Evolutionary conservation across 768 basidiomycete genomes (phyloP).

Genomic region (Tylopilus plumbeoviolaceoides): DNA sequence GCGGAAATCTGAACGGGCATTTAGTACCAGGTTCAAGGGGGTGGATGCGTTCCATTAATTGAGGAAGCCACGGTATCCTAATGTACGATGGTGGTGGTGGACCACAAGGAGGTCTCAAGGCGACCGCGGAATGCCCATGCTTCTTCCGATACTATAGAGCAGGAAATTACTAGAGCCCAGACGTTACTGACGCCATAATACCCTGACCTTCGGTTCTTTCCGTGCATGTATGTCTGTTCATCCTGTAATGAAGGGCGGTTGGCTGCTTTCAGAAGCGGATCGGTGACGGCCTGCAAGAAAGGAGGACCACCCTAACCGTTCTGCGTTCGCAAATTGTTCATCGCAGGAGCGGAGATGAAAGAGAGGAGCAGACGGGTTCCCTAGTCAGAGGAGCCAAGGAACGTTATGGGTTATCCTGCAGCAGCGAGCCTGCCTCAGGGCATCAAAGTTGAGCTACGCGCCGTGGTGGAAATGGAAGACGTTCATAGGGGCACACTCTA

Average conservation of each 20-base stretch:
- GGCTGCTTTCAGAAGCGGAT: conserved; percentile 9
- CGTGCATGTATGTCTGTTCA: conserved; percentile 7
- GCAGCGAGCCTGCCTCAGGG: conserved; percentile 8
- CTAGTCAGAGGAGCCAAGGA: conserved; percentile 2
- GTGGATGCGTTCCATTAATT: conserved; percentile 22
- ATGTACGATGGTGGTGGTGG: conserved; percentile 3
- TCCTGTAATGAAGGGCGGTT: conserved; percentile 11
- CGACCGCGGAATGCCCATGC: conserved; percentile 16
- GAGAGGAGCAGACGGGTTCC: conserved; percentile 4
- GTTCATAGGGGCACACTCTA: conserved; percentile 10
- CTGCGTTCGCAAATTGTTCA: conserved; percentile 12
- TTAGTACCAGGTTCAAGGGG: conserved; percentile 2
- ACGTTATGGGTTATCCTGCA: conserved; percentile 10
- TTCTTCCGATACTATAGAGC: neutral
- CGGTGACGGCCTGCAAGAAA: conserved; percentile 17
- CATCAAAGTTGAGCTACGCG: conserved; percentile 23
- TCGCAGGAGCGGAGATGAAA: conserved; percentile 25
- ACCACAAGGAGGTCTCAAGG: conserved; percentile 27
- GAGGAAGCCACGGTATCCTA: conserved; percentile 3
- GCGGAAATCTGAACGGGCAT: conserved; percentile 13
- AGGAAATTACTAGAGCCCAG: conserved; percentile 10
- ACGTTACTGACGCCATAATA: conserved; percentile 6
- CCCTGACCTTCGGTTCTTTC: conserved; percentile 9
- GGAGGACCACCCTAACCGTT: conserved; percentile 11
- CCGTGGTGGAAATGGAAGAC: conserved; percentile 21